These are phyloP conservation scores for Angomonas ambiguus DNA, from an alignment of 208 protist genomes.

Conservation along the genomic window DNA sequence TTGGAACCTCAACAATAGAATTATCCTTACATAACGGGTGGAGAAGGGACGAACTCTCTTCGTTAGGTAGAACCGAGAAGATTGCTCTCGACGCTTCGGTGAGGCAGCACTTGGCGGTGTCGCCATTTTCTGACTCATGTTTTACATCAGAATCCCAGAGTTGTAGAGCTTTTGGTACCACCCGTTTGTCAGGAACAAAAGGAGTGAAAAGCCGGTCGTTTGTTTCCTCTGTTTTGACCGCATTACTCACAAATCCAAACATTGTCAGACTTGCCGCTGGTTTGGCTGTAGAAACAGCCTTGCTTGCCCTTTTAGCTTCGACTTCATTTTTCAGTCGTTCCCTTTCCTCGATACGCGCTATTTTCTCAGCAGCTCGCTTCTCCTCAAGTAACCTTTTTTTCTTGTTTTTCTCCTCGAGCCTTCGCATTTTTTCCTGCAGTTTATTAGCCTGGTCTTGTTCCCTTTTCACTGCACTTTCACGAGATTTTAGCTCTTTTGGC, in stretches of 20 bases:
- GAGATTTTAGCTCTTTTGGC: slow-evolving; percentile 19
- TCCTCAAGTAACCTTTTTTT: not conserved
- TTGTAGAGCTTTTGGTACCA: slow-evolving; percentile 51
- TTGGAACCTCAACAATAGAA: not conserved
- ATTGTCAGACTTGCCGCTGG: slow-evolving; percentile 31
- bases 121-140: not conserved
- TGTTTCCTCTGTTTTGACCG: slow-evolving; percentile 22
- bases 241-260: slow-evolving; percentile 65
- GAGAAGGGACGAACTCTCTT: slow-evolving; percentile 50
- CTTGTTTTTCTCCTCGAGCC: slow-evolving; percentile 13
- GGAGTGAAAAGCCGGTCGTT: slow-evolving; percentile 61
- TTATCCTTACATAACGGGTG: slow-evolving; percentile 32
- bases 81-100: not conserved
- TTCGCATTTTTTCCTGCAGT: not conserved
- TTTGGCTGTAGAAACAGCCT: slow-evolving; percentile 12
- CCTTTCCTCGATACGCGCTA: slow-evolving; percentile 8
- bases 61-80: not conserved
- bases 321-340: slow-evolving; percentile 6
- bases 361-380: slow-evolving; percentile 14
- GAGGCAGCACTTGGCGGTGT: not conserved
- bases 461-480: slow-evolving; percentile 7
- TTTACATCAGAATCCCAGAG: slow-evolving; percentile 36
- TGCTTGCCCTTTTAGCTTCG: slow-evolving; percentile 16
- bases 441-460: slow-evolving; percentile 5
- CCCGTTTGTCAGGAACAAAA: slow-evolving; percentile 78